Conservation (phyloP, 371 early-diverging fungal genomes). For the Entomophthora muscae region DNA sequence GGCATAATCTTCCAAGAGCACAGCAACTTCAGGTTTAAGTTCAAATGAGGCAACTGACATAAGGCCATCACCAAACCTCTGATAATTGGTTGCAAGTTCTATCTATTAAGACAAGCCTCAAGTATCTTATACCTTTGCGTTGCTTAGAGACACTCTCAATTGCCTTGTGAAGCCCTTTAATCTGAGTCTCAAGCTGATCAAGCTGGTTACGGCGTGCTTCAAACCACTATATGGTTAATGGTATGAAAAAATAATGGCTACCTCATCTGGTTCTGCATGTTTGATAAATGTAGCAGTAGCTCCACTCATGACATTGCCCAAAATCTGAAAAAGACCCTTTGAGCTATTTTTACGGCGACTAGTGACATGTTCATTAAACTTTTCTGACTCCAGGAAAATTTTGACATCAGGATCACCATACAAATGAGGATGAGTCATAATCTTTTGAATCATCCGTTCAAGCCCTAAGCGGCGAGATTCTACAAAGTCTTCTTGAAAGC, state of each 20-base stretch:
- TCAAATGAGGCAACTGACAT: conserved; percentile 56
- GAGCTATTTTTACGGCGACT: conserved; percentile 12
- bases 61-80: conserved; percentile 65
- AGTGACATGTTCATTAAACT: conserved; percentile 46
- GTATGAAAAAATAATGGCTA: too few relatives aligned
- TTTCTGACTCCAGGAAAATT: conserved; percentile 76
- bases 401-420: conserved; percentile 67
- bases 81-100: conserved; percentile 1
- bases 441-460: conserved; percentile 63
- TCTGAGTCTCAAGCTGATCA: conserved; percentile 67
- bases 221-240: too few relatives aligned
- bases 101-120: too few relatives aligned
- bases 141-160: conserved; percentile 65
- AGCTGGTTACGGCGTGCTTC: conserved; percentile 56
- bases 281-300: conserved; percentile 24
- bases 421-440: conserved; percentile 66
- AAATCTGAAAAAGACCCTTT: conserved; percentile 31
- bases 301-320: conserved; percentile 26
- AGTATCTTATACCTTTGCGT: conserved; percentile 56
- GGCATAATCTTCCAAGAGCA: conserved; percentile 39
- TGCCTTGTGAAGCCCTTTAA: conserved; percentile 60
- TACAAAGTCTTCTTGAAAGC: conserved; percentile 92
- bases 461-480: conserved; percentile 69
- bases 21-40: conserved; percentile 38
- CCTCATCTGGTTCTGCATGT: conserved; percentile 30